Evolutionary conservation across 768 basidiomycete genomes (phyloP), one percentile per base, ranked within the genome.

Genomic region (Leccinum obscurum): DNA sequence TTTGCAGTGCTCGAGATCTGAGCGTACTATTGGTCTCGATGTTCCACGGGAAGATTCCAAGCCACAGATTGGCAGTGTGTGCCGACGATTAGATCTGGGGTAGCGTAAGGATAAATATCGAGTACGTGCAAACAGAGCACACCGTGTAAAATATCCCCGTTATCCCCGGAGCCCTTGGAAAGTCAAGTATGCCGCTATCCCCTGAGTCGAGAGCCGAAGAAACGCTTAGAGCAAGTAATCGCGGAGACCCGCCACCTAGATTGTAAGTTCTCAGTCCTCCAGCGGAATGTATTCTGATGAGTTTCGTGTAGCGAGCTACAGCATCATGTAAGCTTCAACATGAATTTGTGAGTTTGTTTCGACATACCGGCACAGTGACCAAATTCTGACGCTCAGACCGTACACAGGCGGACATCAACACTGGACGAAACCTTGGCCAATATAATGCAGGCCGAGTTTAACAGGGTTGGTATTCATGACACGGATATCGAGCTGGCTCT

Each of bases 341-440:
- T 35, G 26, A 57, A 35, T 22, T 41, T 30, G 67, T 66, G 1
- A 53, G 62, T 61, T 20, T 44, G 17, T 1, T 17, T 26, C 22
- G 10, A 9, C 3, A 35, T 55, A 44, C 2, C 11, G 7, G 20
- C 9, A 3, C 48, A 30, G 26, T 24, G 4, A 13, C 20, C 35
- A 34, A 53, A 13, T 11, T 9, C 17, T 52, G 39, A 57, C n/a
- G 5, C 4, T 9, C 3, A 22, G 13, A 13, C 22, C 4, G 26
- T 26, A 11, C 37, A 56, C 49, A 66, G 67, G 44, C 30, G 37
- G 61, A 10, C 52, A 26, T 35, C 28, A 2, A 50, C 3, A 15
- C 11, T 9, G 14, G 52, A 37, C 4, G 56, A 34, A 24, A 3
- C 39, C 3, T 57, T 57, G 20, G 9, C 15, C 34, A 37, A 48